Conservation (phyloP, 208 protist genomes). For the Crithidia brevicula region DNA sequence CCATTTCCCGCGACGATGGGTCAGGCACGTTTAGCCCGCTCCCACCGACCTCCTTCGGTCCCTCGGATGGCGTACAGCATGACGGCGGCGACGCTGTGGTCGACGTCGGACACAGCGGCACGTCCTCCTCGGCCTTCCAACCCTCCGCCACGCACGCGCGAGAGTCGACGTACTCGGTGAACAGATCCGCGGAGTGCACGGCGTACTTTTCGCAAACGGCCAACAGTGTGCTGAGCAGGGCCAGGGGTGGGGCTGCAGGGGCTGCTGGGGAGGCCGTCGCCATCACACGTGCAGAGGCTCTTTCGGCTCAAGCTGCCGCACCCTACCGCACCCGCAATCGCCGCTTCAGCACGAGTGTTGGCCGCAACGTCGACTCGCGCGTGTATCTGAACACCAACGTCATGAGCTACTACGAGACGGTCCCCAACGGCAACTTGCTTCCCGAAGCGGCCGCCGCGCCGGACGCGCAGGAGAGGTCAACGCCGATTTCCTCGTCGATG, state of each 20-base stretch:
- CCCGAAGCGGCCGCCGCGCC: background rate
- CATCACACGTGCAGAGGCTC: background rate
- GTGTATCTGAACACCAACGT: slow-evolving; percentile 40
- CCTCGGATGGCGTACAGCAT: background rate
- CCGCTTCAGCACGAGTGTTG: slow-evolving; percentile 14
- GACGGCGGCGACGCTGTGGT: background rate
- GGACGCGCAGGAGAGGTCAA: background rate
- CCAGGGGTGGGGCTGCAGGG: background rate
- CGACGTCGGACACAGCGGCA: background rate
- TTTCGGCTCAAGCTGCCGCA: background rate
- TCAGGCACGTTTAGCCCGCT: background rate
- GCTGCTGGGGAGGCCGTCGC: no score
- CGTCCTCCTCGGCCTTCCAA: background rate
- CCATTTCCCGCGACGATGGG: background rate
- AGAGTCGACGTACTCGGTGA: background rate
- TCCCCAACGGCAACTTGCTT: background rate
- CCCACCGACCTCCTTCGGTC: background rate
- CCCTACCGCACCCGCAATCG: slow-evolving; percentile 1
- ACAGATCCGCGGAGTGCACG: slow-evolving; percentile 3
- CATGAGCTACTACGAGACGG: slow-evolving; percentile 21
- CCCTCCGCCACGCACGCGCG: background rate
- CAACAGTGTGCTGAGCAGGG: background rate
- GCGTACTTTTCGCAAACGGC: background rate
- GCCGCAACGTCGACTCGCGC: slow-evolving; percentile 33
- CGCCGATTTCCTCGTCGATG: slow-evolving; percentile 5